Evolutionary conservation across 495 filamentous ascomycete genomes (phyloP).

Genomic region (Delitschia confertaspora): DNA sequence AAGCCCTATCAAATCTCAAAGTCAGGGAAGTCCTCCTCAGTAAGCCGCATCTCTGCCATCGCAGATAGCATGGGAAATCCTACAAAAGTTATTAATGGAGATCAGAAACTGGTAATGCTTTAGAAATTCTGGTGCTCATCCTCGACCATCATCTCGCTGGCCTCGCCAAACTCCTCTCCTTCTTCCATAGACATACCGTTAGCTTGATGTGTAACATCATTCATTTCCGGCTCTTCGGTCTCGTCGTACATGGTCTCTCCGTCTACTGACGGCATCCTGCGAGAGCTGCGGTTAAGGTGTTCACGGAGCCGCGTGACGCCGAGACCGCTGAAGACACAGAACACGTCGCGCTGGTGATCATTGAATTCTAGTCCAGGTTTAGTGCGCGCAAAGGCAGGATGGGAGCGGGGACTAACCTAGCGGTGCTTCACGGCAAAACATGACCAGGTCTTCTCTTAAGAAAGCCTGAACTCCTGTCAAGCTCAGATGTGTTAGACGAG

Average conservation of each 20-base stretch:
- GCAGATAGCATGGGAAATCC: neutral
- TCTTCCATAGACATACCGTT: conserved; percentile 33
- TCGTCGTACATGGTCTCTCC: conserved; percentile 26
- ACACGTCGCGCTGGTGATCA: conserved; percentile 85
- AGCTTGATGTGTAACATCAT: conserved; percentile 34
- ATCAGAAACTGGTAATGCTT: neutral
- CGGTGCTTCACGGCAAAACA: conserved; percentile 80
- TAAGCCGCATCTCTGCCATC: too few species aligned
- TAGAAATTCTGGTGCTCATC: conserved; percentile 13
- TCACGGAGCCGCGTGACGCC: conserved; percentile 71
- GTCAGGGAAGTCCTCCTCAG: neutral
- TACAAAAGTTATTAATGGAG: neutral
- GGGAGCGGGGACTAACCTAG: conserved; percentile 44
- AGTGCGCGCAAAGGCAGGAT: neutral
- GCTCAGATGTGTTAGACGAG: conserved; percentile 86
- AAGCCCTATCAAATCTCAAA: neutral
- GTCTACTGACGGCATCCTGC: conserved; percentile 10
- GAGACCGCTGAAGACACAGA: conserved; percentile 90
- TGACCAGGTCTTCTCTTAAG: conserved; percentile 63
- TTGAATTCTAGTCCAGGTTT: conserved; percentile 63
- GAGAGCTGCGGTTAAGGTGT: conserved; percentile 51
- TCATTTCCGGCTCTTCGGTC: conserved; percentile 21
- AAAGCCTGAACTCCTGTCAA: conserved; percentile 89
- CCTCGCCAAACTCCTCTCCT: conserved; percentile 35
- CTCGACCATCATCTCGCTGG: conserved; percentile 34